Conservation (phyloP, 2,329 filamentous ascomycete species). For the Bertia moriformis region DNA sequence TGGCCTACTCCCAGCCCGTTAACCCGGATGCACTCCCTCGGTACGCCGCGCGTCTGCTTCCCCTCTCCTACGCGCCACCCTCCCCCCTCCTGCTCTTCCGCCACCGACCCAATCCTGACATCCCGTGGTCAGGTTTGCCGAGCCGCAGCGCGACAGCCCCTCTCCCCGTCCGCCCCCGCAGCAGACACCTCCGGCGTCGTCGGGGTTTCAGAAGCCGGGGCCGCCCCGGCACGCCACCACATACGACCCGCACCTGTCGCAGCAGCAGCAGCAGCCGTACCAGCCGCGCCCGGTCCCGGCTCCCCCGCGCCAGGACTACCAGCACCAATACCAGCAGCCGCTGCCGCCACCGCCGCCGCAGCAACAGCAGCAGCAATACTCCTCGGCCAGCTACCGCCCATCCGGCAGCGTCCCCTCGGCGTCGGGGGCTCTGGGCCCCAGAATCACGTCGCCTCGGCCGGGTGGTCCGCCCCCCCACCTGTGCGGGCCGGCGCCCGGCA, state of each 20-base stretch:
- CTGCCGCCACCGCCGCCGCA: no score
- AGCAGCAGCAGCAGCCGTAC: no score
- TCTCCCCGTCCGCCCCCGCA: neutral
- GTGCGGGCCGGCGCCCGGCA: no score
- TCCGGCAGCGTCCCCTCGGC: no score
- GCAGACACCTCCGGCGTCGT: neutral
- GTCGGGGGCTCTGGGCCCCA: neutral
- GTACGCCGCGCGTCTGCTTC: no score
- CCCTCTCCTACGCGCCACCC: no score
- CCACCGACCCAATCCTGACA: constrained; percentile 3
- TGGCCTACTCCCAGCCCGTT: constrained; percentile 89
- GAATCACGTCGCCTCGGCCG: neutral
- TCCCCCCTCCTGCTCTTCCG: constrained; percentile 6
- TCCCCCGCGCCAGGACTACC: neutral
- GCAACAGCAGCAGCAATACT: neutral
- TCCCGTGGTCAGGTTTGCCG: constrained; percentile 43
- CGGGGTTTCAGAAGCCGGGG: no score
- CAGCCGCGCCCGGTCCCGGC: no score
- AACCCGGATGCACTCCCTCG: constrained; percentile 91
- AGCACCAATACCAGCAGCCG: no score
- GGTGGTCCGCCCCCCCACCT: neutral
- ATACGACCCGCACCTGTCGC: no score
- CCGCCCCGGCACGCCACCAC: neutral
- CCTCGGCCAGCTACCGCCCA: neutral
- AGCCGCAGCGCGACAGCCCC: constrained; percentile 51